phyloP scores from a whole-genome alignment of 345 rosid species.

The Abelmoschus esculentus region DNA sequence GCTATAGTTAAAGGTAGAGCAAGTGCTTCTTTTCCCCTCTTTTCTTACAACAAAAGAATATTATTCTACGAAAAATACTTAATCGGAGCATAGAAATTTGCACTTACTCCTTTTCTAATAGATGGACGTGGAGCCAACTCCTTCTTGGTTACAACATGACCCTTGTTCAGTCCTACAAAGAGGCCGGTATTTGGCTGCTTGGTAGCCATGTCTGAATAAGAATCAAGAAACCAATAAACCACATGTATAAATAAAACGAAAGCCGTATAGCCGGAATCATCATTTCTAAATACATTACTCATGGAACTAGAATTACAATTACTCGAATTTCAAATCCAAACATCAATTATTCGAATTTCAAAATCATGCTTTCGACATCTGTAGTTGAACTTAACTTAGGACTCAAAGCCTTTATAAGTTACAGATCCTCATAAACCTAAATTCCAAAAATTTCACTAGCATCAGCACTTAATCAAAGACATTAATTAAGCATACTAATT shows the following conservation, averaged over 20 bases:
- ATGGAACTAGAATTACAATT: no score
- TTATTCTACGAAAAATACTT: neutral
- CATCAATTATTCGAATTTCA: no score
- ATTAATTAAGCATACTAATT: neutral
- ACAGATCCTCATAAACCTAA: neutral
- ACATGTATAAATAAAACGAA: neutral
- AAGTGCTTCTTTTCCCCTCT: no score
- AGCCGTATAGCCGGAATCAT: neutral
- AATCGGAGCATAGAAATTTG: neutral
- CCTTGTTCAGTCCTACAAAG: slow-evolving; percentile 58
- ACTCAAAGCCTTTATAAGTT: neutral
- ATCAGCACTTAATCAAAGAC: neutral
- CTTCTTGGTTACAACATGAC: slow-evolving; percentile 53
- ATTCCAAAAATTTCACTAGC: neutral
- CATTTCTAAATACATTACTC: no score
- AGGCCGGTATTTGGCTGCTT: slow-evolving; percentile 50
- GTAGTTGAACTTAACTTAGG: no score
- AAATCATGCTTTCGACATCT: no score
- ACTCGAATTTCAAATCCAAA: neutral
- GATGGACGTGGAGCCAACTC: slow-evolving; percentile 50
- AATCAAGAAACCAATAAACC: neutral
- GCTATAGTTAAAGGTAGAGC: no score
- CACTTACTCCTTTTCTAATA: no score
- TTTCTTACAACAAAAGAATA: neutral
- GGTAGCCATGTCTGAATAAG: slow-evolving; percentile 43